A percentile compares a stretch with the other conserved stretches of the same genome.
phyloP scores from a whole-genome alignment of 75 land plant genomes.

The Sequoia sempervirens region DNA sequence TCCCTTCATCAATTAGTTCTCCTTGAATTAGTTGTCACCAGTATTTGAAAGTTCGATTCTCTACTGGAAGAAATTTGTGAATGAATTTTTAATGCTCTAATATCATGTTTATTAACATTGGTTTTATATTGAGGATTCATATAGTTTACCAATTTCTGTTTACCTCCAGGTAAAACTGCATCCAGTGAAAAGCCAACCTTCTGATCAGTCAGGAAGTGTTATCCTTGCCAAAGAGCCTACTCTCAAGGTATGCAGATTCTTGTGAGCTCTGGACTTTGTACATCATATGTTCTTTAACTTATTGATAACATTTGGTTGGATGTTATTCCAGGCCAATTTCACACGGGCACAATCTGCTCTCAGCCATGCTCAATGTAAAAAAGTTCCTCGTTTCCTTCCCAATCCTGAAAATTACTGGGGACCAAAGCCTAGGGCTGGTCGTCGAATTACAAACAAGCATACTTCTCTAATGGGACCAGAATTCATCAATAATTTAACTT shows the following conservation, averaged over 20 bases:
- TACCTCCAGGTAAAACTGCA: constrained; percentile 72
- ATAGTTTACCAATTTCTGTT: background rate
- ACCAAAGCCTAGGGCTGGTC: constrained; percentile 93
- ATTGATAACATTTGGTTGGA: background rate
- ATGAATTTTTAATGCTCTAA: background rate
- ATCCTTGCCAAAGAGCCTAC: constrained; percentile 82
- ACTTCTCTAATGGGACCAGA: constrained; percentile 44
- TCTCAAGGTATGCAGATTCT: constrained; percentile 46
- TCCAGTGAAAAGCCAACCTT: constrained; percentile 81
- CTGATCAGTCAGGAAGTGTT: constrained; percentile 71
- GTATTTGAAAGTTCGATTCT: background rate
- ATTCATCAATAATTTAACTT: constrained; percentile 22
- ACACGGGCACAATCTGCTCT: constrained; percentile 80
- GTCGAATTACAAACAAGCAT: constrained; percentile 82
- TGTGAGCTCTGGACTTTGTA: background rate
- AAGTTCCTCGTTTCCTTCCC: constrained; percentile 86
- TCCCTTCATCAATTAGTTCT: background rate
- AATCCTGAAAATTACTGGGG: constrained; percentile 98
- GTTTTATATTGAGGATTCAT: background rate
- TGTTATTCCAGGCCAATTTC: constrained; percentile 74
- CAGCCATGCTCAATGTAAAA: constrained; percentile 91
- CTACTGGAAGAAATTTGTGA: background rate
- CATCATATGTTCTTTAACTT: background rate
- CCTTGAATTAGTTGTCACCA: background rate
- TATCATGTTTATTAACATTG: background rate